Base-by-base conservation (phyloP, 2,329 filamentous ascomycete genomes). In the Drechslera avenae region DNA sequence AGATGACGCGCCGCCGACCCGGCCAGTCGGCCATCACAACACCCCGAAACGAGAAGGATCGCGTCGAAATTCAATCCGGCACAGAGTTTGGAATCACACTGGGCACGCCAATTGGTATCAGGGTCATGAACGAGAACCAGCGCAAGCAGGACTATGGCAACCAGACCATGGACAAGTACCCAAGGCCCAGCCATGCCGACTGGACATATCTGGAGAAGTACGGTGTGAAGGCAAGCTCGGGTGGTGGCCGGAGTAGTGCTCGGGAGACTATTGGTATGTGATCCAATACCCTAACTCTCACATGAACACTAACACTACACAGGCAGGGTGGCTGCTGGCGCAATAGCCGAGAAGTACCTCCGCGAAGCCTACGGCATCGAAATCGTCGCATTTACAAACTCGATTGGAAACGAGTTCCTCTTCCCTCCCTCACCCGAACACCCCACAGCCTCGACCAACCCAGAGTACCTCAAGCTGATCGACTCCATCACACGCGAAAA, bases 121-220 rank as follows among this genome's bases (percentile, higher is more conserved):
- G 89, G 52, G 92, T 97, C 35, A 82, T 86, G 74, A 97, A 97
- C 75, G 87, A 97, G 79, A 92, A 97, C 74, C 91, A 96, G 72
- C 81, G 93, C 57, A 93, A 92, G 31, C 86, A 90, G 72, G 94
- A 99, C 79, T 97, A 97, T 76, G 89, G 89, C 49, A 84, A 86
- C 76, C 84, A 85, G 71, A 96, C 92, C 23, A 97, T 97, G 85
- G 90, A 97, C 75, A 78, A 86, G 56, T 97, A 88, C 81, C 94
- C 94, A 4, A 84, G 94, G 43, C 94, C 93, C 30, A 91, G 86
- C 72, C 94, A 97, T 76, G 93, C 94, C 53, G 93, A 97, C 77
- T 97, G 89, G 85, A 97, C 94, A 54, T 97, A 97, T 78, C 82
- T 96, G 54, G 90, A 96, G 75, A 97, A 97, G 79, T 99, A 99